Evolutionary conservation across 2,329 filamentous ascomycete genomes (phyloP).

Genomic region (Nemania diffusa): DNA sequence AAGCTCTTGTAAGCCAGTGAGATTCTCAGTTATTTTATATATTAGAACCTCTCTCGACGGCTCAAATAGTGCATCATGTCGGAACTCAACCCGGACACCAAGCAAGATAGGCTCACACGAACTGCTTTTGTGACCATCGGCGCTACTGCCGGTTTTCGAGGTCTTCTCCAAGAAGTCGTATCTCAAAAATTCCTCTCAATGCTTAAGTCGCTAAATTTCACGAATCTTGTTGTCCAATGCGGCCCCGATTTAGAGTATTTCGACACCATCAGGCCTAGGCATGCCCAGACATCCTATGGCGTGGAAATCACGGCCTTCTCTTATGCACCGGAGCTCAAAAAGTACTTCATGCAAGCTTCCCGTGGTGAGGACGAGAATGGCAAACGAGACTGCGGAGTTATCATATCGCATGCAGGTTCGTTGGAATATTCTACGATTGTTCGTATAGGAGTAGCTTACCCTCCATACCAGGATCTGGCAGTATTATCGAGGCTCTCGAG

Average conservation of each 20-base stretch:
- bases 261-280: constrained; percentile 45
- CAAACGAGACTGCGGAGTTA: constrained; percentile 69
- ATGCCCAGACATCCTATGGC: constrained; percentile 47
- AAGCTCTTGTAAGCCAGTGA: background rate
- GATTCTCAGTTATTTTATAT: background rate
- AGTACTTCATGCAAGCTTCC: constrained; percentile 68
- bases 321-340: constrained; percentile 71
- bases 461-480: constrained; percentile 76
- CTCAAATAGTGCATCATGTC: constrained; percentile 9
- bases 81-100: background rate
- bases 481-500: constrained; percentile 84
- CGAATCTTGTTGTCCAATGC: constrained; percentile 81
- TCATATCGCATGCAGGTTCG: constrained; percentile 90
- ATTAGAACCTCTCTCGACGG: background rate
- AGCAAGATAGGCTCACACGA: constrained; percentile 35
- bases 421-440: constrained; percentile 22
- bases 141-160: constrained; percentile 85
- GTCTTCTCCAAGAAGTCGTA: constrained; percentile 75
- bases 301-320: constrained; percentile 71
- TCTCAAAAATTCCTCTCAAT: constrained; percentile 69
- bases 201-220: constrained; percentile 71
- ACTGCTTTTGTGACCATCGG: constrained; percentile 89
- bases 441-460: constrained; percentile 19
- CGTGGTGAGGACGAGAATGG: constrained; percentile 52
- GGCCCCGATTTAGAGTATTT: constrained; percentile 74